These are phyloP conservation scores for Kwoniella pini DNA, from an alignment of 768 basidiomycete species.

Conservation along the genomic window DNA sequence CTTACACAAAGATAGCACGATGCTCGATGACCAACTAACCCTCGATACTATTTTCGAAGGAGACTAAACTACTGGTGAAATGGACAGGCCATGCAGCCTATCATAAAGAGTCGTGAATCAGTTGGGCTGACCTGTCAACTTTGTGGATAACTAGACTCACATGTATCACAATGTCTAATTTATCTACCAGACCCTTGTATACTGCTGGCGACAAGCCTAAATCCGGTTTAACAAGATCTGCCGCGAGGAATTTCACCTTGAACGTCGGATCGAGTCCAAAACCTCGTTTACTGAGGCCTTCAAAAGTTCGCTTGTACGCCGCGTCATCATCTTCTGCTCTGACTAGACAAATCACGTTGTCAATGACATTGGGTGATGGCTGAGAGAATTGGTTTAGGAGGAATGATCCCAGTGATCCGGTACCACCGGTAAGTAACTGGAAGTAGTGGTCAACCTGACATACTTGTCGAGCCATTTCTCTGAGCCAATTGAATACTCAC, in stretches of 20 bases:
- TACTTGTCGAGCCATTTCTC: no score
- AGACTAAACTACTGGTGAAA: constrained; percentile 46
- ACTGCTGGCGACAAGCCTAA: constrained; percentile 32
- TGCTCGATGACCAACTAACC: constrained; percentile 27
- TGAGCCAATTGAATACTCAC: constrained; percentile 13
- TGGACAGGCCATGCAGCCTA: constrained; percentile 53
- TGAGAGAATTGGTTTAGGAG: constrained; percentile 31
- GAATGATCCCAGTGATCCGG: constrained; percentile 50
- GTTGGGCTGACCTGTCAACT: no score
- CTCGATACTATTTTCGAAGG: constrained; percentile 46
- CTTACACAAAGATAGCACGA: not conserved
- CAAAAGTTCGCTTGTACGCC: constrained; percentile 22
- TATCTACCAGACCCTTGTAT: constrained; percentile 16
- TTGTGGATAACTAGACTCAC: no score
- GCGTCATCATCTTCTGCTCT: constrained; percentile 34
- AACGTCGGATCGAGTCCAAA: not conserved
- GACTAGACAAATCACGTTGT: constrained; percentile 46
- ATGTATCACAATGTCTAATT: constrained; percentile 40
- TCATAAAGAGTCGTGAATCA: not conserved
- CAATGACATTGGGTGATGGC: constrained; percentile 1
- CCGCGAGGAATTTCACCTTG: not conserved
- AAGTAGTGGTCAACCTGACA: no score
- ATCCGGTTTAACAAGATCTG: constrained; percentile 15
- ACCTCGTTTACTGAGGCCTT: constrained; percentile 14
- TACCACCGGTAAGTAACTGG: constrained; percentile 52